A percentile compares a stretch with the other conserved stretches of the same genome.
Conservation (phyloP, 768 basidiomycete genomes). For the Trichaptum fuscoviolaceum region DNA sequence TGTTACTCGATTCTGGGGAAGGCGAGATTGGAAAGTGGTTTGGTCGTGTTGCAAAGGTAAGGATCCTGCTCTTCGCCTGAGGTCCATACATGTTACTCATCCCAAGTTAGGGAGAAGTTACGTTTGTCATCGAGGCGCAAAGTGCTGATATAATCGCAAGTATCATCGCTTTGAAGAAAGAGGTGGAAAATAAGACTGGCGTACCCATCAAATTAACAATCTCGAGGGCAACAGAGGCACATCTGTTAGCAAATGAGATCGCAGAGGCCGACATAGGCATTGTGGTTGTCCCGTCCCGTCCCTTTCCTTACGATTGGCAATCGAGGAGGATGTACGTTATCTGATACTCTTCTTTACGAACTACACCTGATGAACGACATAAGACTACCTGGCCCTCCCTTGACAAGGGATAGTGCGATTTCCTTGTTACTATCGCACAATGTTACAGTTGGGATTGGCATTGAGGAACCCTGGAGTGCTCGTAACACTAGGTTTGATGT, state of each 20-base stretch:
- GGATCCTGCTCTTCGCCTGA: slow-evolving; percentile 10
- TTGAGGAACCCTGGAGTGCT: slow-evolving; percentile 62
- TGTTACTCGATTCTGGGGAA: slow-evolving; percentile 38
- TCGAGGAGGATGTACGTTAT: slow-evolving; percentile 49
- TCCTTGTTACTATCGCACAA: slow-evolving; percentile 57
- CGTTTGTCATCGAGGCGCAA: slow-evolving; percentile 56
- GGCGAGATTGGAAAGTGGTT: slow-evolving; percentile 39
- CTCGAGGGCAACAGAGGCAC: slow-evolving; percentile 58
- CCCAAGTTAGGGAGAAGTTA: slow-evolving; percentile 40
- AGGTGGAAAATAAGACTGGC: slow-evolving; percentile 43
- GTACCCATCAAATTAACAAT: slow-evolving; percentile 44
- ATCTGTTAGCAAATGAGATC: slow-evolving; percentile 68
- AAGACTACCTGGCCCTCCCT: slow-evolving; percentile 69
- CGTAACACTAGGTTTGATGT: slow-evolving; percentile 76
- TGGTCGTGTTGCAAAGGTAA: slow-evolving; percentile 40
- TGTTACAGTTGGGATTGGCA: slow-evolving; percentile 68
- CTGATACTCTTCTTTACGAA: slow-evolving; percentile 12
- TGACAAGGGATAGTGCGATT: slow-evolving; percentile 56
- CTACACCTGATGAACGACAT: slow-evolving; percentile 28
- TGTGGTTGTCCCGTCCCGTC: slow-evolving; percentile 57
- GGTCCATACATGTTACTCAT: background rate
- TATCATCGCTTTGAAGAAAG: slow-evolving; percentile 57
- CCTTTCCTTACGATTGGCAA: slow-evolving; percentile 75
- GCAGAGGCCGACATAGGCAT: slow-evolving; percentile 65
- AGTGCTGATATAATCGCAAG: slow-evolving; percentile 69